Evolutionary conservation across 352 stramenopile genomes (phyloP).

Genomic region (Phytophthora lateralis): DNA sequence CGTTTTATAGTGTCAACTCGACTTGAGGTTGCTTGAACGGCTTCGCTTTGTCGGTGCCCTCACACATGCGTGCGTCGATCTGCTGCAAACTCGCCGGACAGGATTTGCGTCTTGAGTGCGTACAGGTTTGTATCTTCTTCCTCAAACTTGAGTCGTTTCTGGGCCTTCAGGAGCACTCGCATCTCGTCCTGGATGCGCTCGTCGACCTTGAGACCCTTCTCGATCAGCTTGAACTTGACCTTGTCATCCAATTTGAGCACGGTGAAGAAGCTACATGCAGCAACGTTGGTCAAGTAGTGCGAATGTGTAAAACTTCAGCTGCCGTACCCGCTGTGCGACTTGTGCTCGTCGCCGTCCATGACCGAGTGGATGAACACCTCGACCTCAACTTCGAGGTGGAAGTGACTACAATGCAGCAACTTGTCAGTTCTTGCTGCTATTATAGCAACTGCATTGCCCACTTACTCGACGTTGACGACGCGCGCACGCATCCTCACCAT

Average conservation of each 20-base stretch:
- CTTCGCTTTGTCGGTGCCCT: neutral
- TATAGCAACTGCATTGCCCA: neutral
- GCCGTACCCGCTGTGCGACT: constrained; percentile 49
- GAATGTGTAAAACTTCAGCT: neutral
- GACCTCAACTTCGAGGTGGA: constrained; percentile 53
- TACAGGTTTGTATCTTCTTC: constrained; percentile 43
- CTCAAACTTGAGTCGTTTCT: constrained; percentile 50
- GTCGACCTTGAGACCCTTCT: constrained; percentile 39
- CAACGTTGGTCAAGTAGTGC: neutral
- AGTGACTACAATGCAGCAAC: constrained; percentile 26
- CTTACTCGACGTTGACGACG: constrained; percentile 46
- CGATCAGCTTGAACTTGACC: constrained; percentile 37
- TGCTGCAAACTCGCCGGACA: constrained; percentile 23
- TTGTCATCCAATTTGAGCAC: constrained; percentile 48
- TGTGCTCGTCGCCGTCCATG: constrained; percentile 20
- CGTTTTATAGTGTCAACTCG: neutral
- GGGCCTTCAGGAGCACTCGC: constrained; percentile 44
- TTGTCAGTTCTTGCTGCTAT: neutral
- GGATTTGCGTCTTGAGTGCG: constrained; percentile 28
- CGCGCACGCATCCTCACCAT: constrained; percentile 60
- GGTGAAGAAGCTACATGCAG: constrained; percentile 37
- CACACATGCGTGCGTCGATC: constrained; percentile 17
- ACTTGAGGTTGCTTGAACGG: neutral
- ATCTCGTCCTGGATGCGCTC: constrained; percentile 39
- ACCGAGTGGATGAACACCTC: constrained; percentile 48